Evolutionary conservation across 1,139 yeast species (phyloP), one percentile per base, ranked within the genome.

Genomic region (Geotrichum siamense): DNA sequence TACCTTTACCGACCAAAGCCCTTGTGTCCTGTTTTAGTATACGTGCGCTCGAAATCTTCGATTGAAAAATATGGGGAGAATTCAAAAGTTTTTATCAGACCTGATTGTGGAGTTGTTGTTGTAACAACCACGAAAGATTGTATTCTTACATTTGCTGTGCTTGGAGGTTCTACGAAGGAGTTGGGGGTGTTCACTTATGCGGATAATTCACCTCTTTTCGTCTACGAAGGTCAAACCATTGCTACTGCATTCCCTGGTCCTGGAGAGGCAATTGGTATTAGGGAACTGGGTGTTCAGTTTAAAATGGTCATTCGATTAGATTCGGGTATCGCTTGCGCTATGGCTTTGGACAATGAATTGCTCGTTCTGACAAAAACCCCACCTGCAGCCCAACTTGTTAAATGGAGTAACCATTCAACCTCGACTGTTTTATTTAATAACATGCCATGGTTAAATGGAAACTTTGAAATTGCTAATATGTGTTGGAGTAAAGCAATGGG

Each of bases 251-350:
- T 56, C 15, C 67, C 68, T 1, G 71, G 70, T 1, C 67, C 69
- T 1, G 70, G 71, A 5, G 71, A 67, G 46, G 64, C 63, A 2
- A 51, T 59, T 17, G 70, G 70, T 3, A 63, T 64, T 3, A 57
- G 64, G 2, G 68, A 64, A 39, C 49, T 65, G 23, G 52, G 51
- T 32, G 45, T 67, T 16, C 52, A 58, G 34, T 57, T 54, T 35
- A 42, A 53, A 29, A 51, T 55, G 55, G 55, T 56, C 10, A 51
- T 60, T 5, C 52, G 53, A 25, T 55, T 62, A 3, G 63, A 60
- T 26, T 57, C 64, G 3, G 64, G 60, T 1, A 53, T 62, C 9
- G 53, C 55, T 19, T 50, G 51, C 20, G 58, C 59, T 23, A 35
- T 55, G 29, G 57, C 59, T 1, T 43, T 63, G 22, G 67, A 61